Evolutionary conservation across 345 rosid species (phyloP).

Genomic region (Pseudoturritis turrita): DNA sequence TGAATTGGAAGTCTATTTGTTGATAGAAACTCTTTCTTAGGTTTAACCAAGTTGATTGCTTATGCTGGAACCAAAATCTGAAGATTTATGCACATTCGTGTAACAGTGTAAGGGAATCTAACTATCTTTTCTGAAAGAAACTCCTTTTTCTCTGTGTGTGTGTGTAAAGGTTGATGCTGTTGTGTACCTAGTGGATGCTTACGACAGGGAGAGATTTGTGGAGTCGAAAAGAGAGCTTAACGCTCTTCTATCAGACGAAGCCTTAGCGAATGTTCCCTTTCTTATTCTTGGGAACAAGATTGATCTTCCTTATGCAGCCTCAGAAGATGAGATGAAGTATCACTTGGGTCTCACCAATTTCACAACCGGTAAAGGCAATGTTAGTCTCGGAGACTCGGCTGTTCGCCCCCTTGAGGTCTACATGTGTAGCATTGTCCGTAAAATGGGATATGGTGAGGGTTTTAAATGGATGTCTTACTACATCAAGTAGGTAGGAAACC

Average conservation of each 20-base stretch:
- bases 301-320: conserved; percentile 71
- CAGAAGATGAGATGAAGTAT: conserved; percentile 64
- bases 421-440: conserved; percentile 83
- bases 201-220: conserved; percentile 64
- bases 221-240: conserved; percentile 70
- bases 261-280: conserved; percentile 54
- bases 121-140: neutral
- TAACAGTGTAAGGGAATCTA: neutral
- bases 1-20: neutral
- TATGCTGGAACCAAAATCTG: neutral
- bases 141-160: neutral
- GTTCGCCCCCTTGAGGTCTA: conserved; percentile 73
- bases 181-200: conserved; percentile 70
- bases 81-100: neutral
- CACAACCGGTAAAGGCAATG: conserved; percentile 72
- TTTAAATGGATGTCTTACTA: conserved; percentile 75
- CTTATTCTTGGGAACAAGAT: conserved; percentile 79
- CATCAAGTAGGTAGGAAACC: conserved; percentile 39
- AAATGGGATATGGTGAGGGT: conserved; percentile 85
- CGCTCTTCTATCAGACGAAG: conserved; percentile 66
- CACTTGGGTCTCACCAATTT: conserved; percentile 63
- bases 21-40: neutral
- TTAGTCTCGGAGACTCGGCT: conserved; percentile 38
- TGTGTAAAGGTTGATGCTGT: conserved; percentile 69
- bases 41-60: neutral